Evolutionary conservation across 345 rosid species (phyloP), one percentile per base, ranked within the genome.

Genomic region (Isatis tinctoria): DNA sequence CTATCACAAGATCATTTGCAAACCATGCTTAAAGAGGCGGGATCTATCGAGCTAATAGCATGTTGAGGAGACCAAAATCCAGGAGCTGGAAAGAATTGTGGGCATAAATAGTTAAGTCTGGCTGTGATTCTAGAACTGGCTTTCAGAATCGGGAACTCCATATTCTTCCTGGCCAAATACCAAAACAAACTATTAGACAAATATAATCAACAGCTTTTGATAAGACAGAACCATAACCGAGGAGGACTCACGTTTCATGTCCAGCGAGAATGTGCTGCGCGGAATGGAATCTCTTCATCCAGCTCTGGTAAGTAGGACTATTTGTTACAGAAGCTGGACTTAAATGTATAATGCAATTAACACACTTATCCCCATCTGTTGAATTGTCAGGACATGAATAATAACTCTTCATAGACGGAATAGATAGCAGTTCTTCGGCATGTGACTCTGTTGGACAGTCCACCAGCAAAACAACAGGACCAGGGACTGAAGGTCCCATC

Each of bases 381-480:
- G 48, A 44, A n/a, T 78, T 65, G 10, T 79, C 78, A 5, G 74
- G 77, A 70, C 40, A 41, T 67, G 84, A 74, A 82, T 83, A 84
- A 80, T 87, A 95, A 74, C 62, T 54, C 61, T 75, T 61, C 59
- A 92, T 85, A 44, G 84, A 82, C 51, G 83, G 79, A 6, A 67
- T 39, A 67, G 86, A 86, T 59, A 86, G 72, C 67, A 92, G 82
- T 75, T 85, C 85, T 67, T 80, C 78, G 8, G 83, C 81, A 82
- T 92, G 98, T 72, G 84, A 84, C 73, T 82, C 88, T 62, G 98
- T 86, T 58, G 97, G 99, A 87, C 99, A 95, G 82, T 95, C 98
- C 43, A 90, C 90, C 45, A 95, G 91, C 60, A 88, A 74, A 43
- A 90, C 90, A 68, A 95, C 73, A 14, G 98, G 99, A 79, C 98